Evolutionary conservation across 345 rosid species (phyloP).

Genomic region (Gossypium arboreum): DNA sequence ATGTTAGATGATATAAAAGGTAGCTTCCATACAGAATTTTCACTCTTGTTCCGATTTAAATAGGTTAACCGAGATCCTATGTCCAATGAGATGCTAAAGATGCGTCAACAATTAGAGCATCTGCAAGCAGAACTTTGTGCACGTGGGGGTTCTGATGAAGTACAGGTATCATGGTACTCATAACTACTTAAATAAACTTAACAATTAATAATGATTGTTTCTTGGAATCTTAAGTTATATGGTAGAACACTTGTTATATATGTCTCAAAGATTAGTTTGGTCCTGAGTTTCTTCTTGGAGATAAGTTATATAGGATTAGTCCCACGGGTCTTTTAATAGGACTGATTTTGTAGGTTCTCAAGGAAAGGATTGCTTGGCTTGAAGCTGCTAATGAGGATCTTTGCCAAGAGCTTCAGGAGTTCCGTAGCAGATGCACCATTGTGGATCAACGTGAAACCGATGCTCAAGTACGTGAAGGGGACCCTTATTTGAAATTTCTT

Average conservation of each 20-base stretch:
- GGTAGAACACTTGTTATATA: neutral
- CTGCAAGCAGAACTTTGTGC: conserved; percentile 96
- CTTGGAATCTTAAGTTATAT: neutral
- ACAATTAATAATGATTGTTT: neutral
- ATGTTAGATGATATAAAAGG: neutral
- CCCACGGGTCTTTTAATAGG: neutral
- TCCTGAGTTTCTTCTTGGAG: neutral
- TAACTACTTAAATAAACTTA: neutral
- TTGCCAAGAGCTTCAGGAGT: conserved; percentile 83
- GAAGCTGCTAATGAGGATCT: conserved; percentile 84
- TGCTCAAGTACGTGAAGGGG: conserved; percentile 56
- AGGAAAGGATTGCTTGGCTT: conserved; percentile 33
- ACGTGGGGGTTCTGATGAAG: conserved; percentile 76
- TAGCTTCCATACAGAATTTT: conserved; percentile 2
- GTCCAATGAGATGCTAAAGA: conserved; percentile 90
- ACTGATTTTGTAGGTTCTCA: conserved; percentile 54
- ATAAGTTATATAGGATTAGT: neutral
- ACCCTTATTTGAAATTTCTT: conserved; percentile 8
- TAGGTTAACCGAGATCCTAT: conserved; percentile 97
- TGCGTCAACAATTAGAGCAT: conserved; percentile 93
- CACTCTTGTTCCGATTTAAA: conserved; percentile 14
- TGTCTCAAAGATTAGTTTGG: neutral
- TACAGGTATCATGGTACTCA: conserved; percentile 51
- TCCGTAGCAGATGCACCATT: conserved; percentile 58
- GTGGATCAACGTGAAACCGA: conserved; percentile 66